Evolutionary conservation across 1,284 basidiomycete genomes (phyloP).

Genomic region (Sanguinoderma infundibulare): DNA sequence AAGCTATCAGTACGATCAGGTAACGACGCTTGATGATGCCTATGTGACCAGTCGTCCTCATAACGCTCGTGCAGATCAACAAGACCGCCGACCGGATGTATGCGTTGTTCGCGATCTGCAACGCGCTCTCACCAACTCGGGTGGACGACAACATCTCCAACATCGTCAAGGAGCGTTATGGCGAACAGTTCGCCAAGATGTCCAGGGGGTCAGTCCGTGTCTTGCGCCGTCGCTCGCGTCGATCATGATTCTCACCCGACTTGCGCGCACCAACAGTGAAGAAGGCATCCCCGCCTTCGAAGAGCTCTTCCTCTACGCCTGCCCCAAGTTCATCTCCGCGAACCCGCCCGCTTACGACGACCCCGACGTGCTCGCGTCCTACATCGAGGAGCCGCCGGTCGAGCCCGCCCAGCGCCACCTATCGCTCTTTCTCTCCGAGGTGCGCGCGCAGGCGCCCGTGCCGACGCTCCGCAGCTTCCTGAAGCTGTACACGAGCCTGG

Average conservation of each 20-base stretch:
- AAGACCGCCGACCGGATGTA: slow-evolving; percentile 99
- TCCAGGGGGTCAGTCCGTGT: slow-evolving; percentile 63
- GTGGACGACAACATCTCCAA: slow-evolving; percentile 95
- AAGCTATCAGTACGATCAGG: slow-evolving; percentile 96
- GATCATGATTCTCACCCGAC: neutral
- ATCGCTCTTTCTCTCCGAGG: slow-evolving; percentile 81
- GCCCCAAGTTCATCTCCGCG: slow-evolving; percentile 95
- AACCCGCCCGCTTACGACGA: slow-evolving; percentile 96
- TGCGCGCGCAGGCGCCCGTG: slow-evolving; percentile 77
- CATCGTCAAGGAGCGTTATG: slow-evolving; percentile 91
- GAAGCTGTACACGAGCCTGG: slow-evolving; percentile 94
- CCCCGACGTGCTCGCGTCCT: slow-evolving; percentile 60
- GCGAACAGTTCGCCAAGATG: slow-evolving; percentile 91
- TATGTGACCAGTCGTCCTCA: neutral
- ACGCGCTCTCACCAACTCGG: slow-evolving; percentile 87
- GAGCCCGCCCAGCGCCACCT: slow-evolving; percentile 90
- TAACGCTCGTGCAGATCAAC: slow-evolving; percentile 70
- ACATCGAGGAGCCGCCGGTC: slow-evolving; percentile 50
- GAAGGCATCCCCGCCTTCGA: slow-evolving; percentile 88
- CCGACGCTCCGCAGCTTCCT: slow-evolving; percentile 91
- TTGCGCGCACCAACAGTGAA: slow-evolving; percentile 43
- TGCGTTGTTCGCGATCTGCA: slow-evolving; percentile 92
- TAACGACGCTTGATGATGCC: slow-evolving; percentile 34
- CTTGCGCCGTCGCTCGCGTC: neutral
- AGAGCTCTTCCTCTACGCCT: slow-evolving; percentile 94